Evolutionary conservation across 2,329 filamentous ascomycete species (phyloP).

Genomic region (Diaporthe sp.): DNA sequence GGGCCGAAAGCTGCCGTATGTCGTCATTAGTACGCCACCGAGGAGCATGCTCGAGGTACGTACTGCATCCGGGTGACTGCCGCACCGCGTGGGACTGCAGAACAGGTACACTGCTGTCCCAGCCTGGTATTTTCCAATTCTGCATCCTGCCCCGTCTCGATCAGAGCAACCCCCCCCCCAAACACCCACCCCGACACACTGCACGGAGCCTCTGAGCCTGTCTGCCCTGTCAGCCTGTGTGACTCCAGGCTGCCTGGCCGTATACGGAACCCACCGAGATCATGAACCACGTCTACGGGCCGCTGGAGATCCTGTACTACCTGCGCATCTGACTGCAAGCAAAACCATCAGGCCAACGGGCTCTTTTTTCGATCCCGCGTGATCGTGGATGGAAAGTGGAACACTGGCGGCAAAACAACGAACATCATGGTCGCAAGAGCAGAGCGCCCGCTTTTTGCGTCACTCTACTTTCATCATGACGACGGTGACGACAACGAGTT

Average conservation of each 20-base stretch:
- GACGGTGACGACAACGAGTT: constrained; percentile 29
- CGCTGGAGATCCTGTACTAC: background rate
- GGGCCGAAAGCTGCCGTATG: constrained; percentile 21
- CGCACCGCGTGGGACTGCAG: background rate
- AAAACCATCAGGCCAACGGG: background rate
- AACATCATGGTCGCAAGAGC: background rate
- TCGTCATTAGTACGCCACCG: constrained; percentile 32
- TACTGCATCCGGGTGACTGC: constrained; percentile 3
- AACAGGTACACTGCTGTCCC: constrained; percentile 19
- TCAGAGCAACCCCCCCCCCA: background rate
- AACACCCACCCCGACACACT: background rate
- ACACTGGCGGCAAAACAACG: background rate
- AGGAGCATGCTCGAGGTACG: background rate
- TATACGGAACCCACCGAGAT: background rate
- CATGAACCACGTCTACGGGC: background rate
- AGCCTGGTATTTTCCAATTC: constrained; percentile 1
- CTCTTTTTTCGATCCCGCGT: background rate
- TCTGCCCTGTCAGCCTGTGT: background rate
- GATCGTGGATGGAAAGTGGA: background rate
- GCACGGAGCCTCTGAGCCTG: background rate
- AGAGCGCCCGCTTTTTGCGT: constrained; percentile 15
- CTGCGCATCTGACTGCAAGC: background rate
- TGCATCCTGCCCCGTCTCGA: constrained; percentile 1
- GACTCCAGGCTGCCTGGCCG: background rate
- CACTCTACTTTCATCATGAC: constrained; percentile 28